These are phyloP conservation scores for Rubia yunnanensis DNA, from an alignment of 257 asterid genomes.

Conservation along the genomic window DNA sequence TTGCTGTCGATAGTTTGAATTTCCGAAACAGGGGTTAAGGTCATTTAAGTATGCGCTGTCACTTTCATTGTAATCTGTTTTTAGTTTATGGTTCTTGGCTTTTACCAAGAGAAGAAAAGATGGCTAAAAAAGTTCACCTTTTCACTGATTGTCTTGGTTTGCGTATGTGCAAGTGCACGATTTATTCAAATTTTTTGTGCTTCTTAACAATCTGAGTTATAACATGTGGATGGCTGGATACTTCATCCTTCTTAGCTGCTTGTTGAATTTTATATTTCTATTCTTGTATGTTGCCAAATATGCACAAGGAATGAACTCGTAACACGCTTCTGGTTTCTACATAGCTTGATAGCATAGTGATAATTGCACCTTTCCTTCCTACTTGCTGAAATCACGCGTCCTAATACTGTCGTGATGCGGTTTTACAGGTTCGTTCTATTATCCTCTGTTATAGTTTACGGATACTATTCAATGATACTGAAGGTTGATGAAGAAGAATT, in stretches of 20 bases:
- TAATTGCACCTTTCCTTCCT: neutral
- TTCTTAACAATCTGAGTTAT: neutral
- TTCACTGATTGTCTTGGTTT: neutral
- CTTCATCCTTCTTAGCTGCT: neutral
- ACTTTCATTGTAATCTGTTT: neutral
- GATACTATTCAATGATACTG: conserved; percentile 62
- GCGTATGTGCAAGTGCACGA: neutral
- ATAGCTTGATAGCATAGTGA: neutral
- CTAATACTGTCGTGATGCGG: conserved; percentile 9
- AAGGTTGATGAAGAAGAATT: conserved; percentile 91
- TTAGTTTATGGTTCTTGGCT: neutral
- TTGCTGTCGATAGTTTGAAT: neutral
- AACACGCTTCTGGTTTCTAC: neutral
- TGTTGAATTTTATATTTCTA: neutral
- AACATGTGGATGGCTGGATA: neutral
- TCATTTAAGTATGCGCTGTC: neutral
- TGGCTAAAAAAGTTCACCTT: neutral
- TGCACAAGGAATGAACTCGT: neutral
- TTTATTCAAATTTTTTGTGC: neutral
- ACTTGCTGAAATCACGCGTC: neutral
- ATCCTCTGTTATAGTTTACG: conserved; percentile 74
- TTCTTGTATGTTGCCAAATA: neutral
- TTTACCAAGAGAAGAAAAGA: neutral
- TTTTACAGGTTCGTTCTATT: conserved; percentile 53
- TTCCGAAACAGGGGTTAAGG: neutral